Conservation (phyloP, 805 yeast genomes). For the Candida saitoana region DNA sequence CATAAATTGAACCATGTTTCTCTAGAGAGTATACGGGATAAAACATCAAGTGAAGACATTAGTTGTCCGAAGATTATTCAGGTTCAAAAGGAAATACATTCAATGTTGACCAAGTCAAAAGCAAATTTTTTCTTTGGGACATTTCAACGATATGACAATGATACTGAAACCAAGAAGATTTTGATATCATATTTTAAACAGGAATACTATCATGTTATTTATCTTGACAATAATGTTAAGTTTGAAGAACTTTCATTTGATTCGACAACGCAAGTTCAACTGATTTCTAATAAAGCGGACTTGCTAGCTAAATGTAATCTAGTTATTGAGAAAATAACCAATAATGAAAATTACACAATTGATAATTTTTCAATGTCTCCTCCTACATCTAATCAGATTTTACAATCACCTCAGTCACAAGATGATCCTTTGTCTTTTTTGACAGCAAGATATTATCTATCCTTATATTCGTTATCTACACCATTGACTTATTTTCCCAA, state of each 20-base stretch:
- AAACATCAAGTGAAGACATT: neutral
- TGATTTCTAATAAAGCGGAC: neutral
- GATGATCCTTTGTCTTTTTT: conserved; percentile 28
- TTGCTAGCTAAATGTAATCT: neutral
- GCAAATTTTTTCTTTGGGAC: conserved; percentile 10
- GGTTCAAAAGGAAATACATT: conserved; percentile 2
- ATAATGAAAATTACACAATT: neutral
- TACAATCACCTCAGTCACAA: neutral
- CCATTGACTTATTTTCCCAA: conserved; percentile 44
- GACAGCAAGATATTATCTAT: conserved; percentile 30
- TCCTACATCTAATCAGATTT: neutral
- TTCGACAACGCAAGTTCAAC: neutral
- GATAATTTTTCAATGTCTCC: conserved; percentile 3
- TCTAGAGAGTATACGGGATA: neutral
- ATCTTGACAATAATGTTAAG: neutral
- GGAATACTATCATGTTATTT: neutral
- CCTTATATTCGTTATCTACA: conserved; percentile 35
- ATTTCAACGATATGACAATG: conserved; percentile 4
- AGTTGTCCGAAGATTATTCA: neutral
- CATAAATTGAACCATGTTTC: neutral
- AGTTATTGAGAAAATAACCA: neutral
- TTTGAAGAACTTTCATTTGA: neutral
- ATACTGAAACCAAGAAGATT: neutral
- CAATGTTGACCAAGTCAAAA: conserved; percentile 6
- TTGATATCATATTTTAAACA: neutral